Evolutionary conservation across 2,329 filamentous ascomycete genomes (phyloP), one percentile per base, ranked within the genome.

Genomic region (Cercospora sojina): DNA sequence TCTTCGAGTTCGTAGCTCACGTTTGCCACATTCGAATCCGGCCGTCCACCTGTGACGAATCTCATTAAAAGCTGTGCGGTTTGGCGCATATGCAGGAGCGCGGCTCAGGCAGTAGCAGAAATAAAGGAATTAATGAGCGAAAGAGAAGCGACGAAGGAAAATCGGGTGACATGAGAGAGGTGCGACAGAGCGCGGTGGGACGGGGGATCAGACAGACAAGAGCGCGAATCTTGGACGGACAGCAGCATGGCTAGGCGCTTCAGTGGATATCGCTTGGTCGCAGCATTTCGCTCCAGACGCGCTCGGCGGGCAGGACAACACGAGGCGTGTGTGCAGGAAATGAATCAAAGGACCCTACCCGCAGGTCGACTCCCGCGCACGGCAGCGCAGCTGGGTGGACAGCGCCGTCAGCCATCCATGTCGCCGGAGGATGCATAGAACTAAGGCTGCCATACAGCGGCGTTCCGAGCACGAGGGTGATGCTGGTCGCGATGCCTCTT

Each of bases 361-460:
- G 31, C 55, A 59, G 18, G 16, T 64, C 35, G 53, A 51, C 62
- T 59, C 41, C 43, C 53, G 20, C 59, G 64, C 64, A 65, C 64
- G 13, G 64, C 64, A 65, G 58, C 31, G 41, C 57, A 27, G 13
- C 57, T 29, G 31, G 47, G 49, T 53, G 31, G 47, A 35, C 31
- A 31, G 29, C 35, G 58, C 57, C 41, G 20, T 47, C 49, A 20
- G 58, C 59, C 53, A 55, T 32, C 64, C 57, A 25, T 58, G 55
- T 62, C 41, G 32, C 41, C 32, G 64, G 55, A 66, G 38, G 53
- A 18, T 31, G 51, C 60, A 41, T 64, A n/a, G n/a, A n/a, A n/a
- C n/a, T n/a, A 67, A 58, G 64, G 64, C 64, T 66, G 64, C 58
- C 31, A 49, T 57, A 51, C 58, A 49, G 53, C 53, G 32, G 57